phyloP scores from a whole-genome alignment of 129 eudicot genomes.

The Chrysanthemum seticuspe region DNA sequence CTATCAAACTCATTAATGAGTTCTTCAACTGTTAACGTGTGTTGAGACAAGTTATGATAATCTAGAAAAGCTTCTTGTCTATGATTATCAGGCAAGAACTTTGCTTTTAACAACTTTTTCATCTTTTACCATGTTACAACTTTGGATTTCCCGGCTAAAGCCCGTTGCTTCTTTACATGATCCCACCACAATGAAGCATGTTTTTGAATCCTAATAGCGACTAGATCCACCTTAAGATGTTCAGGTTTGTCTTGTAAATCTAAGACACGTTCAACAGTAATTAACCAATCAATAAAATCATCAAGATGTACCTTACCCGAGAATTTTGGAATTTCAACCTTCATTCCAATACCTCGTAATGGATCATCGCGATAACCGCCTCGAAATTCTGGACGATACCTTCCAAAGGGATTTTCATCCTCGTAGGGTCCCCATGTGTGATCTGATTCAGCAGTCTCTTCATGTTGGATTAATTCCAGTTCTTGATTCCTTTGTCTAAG shows the following conservation, averaged over 20 bases:
- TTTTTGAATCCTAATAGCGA: neutral
- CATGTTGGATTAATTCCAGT: neutral
- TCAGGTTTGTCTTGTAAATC: neutral
- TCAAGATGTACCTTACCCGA: neutral
- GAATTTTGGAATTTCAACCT: neutral
- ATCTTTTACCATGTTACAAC: no score
- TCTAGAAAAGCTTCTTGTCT: neutral
- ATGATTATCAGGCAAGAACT: neutral
- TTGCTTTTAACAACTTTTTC: neutral
- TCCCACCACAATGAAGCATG: neutral
- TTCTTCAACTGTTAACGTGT: neutral
- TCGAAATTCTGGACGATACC: no score
- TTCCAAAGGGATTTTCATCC: no score
- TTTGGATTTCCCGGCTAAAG: neutral
- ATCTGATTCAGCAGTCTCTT: no score
- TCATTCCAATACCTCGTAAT: neutral
- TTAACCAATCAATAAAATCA: neutral
- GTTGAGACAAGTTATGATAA: neutral
- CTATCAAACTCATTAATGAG: neutral
- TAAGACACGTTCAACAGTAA: neutral
- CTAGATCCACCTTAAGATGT: neutral
- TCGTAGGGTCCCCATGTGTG: no score
- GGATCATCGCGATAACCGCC: no score
- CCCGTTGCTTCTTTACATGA: neutral
- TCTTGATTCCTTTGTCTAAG: neutral